Conservation (phyloP, 2,329 filamentous ascomycete genomes). For the Aspergillus fijiensis region DNA sequence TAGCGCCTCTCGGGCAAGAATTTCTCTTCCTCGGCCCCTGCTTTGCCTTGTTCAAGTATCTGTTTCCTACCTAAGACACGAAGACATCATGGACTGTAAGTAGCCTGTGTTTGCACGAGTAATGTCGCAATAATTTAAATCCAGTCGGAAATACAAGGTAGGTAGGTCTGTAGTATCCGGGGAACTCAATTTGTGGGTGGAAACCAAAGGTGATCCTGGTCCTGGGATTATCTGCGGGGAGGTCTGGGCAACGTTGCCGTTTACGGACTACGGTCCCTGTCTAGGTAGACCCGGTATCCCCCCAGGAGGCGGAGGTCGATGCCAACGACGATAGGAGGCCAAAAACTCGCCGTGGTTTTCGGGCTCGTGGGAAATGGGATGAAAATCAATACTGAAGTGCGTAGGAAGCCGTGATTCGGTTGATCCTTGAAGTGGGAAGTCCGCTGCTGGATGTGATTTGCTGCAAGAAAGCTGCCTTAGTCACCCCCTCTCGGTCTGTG, state of each 20-base stretch:
- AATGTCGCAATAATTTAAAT: background rate
- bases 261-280: slow-evolving; percentile 11
- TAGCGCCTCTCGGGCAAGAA: slow-evolving; percentile 33
- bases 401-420: slow-evolving; percentile 3
- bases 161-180: background rate
- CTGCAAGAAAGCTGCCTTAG: slow-evolving; percentile 2
- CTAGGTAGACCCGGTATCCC: background rate
- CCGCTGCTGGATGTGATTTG: slow-evolving; percentile 11
- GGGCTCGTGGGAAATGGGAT: slow-evolving; percentile 16
- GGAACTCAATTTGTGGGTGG: background rate
- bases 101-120: background rate
- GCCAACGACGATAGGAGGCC: background rate
- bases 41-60: background rate
- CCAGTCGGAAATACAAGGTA: background rate
- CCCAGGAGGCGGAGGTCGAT: background rate
- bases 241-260: slow-evolving; percentile 15
- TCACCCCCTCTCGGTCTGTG: background rate
- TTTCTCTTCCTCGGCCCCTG: background rate
- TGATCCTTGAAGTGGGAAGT: slow-evolving; percentile 11
- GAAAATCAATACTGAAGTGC: slow-evolving; percentile 11
- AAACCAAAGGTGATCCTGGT: slow-evolving; percentile 4
- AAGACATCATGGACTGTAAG: background rate
- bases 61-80: background rate
- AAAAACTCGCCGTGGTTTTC: slow-evolving; percentile 2
- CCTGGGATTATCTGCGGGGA: slow-evolving; percentile 16